Conservation (phyloP, 2,329 filamentous ascomycete species). For the Thielaviopsis euricoi region DNA sequence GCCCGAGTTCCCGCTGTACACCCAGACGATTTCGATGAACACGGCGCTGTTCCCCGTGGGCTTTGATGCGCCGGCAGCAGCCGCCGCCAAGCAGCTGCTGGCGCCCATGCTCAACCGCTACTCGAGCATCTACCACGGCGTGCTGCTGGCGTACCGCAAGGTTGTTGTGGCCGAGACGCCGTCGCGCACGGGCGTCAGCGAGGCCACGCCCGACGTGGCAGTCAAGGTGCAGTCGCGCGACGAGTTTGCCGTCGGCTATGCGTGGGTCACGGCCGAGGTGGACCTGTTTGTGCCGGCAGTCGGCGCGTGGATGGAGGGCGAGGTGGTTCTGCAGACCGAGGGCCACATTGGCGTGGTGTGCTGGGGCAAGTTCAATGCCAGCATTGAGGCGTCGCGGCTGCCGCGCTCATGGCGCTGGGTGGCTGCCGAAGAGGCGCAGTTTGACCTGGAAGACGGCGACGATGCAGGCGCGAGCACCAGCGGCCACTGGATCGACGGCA, state of each 20-base stretch:
- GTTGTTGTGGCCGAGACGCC: slow-evolving; percentile 46
- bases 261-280: slow-evolving; percentile 80
- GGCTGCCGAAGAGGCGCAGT: slow-evolving; percentile 31
- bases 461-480: slow-evolving; percentile 38
- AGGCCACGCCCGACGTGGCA: slow-evolving; percentile 29
- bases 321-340: slow-evolving; percentile 72
- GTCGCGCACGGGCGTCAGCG: slow-evolving; percentile 29
- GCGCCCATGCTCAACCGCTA: slow-evolving; percentile 62
- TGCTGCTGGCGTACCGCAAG: slow-evolving; percentile 60
- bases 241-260: slow-evolving; percentile 74
- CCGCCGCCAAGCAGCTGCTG: slow-evolving; percentile 57
- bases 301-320: slow-evolving; percentile 62
- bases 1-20: slow-evolving; percentile 53
- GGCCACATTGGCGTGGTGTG: slow-evolving; percentile 80
- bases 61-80: slow-evolving; percentile 53
- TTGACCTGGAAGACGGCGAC: slow-evolving; percentile 30
- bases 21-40: slow-evolving; percentile 67
- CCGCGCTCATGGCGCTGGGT: slow-evolving; percentile 71
- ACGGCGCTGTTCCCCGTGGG: slow-evolving; percentile 57
- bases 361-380: slow-evolving; percentile 84
- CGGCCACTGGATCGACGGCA: slow-evolving; percentile 57
- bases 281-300: slow-evolving; percentile 63
- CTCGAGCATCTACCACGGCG: slow-evolving; percentile 53
- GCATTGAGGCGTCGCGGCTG: slow-evolving; percentile 60
- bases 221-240: slow-evolving; percentile 38